phyloP scores from a whole-genome alignment of 768 basidiomycete genomes.

The Cystoderma amianthinum region DNA sequence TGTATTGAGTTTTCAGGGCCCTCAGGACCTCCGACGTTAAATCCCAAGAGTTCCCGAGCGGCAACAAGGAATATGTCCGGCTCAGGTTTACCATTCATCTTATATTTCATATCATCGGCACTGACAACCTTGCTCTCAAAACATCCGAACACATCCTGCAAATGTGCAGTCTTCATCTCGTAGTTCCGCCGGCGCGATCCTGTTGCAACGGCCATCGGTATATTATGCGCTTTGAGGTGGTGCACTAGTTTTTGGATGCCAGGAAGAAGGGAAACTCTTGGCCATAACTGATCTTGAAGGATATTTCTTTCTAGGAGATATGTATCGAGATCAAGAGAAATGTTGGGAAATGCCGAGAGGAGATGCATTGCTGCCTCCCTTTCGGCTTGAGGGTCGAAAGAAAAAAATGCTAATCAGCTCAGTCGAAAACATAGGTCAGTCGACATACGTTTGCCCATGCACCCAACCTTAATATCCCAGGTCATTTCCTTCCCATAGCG shows the following conservation, averaged over 20 bases:
- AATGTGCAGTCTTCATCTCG: constrained; percentile 58
- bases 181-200: constrained; percentile 64
- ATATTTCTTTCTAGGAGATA: constrained; percentile 51
- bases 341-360: constrained; percentile 71
- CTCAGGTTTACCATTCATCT: constrained; percentile 65
- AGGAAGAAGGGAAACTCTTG: constrained; percentile 61
- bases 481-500: constrained; percentile 73
- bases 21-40: constrained; percentile 45
- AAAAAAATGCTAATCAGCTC: no score
- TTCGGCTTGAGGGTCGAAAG: no score
- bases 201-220: constrained; percentile 82
- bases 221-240: constrained; percentile 58
- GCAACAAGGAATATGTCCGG: constrained; percentile 80
- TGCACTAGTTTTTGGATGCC: constrained; percentile 63
- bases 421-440: no score
- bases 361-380: constrained; percentile 56
- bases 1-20: constrained; percentile 24
- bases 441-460: constrained; percentile 74
- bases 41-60: constrained; percentile 51
- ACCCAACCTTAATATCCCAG: constrained; percentile 84
- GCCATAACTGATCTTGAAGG: constrained; percentile 63
- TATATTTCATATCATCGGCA: constrained; percentile 52
- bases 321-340: constrained; percentile 53
- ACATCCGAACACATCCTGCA: constrained; percentile 46
- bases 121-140: constrained; percentile 68